Conservation (phyloP, 139 green algal species). For the Chlamydomonas sp. region DNA sequence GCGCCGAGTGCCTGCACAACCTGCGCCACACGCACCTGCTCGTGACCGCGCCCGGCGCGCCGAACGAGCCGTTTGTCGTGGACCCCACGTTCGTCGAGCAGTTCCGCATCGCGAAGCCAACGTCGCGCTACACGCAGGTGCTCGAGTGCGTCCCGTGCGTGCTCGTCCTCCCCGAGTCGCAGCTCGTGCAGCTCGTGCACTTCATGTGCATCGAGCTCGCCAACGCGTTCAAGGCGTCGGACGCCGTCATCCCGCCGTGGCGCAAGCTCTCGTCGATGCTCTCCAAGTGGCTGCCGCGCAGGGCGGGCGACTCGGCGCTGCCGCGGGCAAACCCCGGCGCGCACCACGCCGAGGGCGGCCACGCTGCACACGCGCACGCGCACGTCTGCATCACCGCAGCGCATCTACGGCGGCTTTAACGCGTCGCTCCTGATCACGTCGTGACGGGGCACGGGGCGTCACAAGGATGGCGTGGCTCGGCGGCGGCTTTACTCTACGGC, state of each 20-base stretch:
- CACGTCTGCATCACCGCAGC: not conserved
- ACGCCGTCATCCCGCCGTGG: conserved; percentile 58
- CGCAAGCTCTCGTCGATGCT: conserved; percentile 51
- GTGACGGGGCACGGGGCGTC: no score
- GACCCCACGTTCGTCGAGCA: conserved; percentile 39
- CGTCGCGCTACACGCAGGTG: conserved; percentile 25
- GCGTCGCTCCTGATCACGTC: not conserved
- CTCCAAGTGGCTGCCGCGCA: conserved; percentile 50
- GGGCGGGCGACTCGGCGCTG: conserved; percentile 18
- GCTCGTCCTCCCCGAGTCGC: conserved; percentile 34
- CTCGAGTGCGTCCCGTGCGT: conserved; percentile 30
- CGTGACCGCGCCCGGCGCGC: not conserved
- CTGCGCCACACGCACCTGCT: conserved; percentile 34
- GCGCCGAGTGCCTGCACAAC: conserved; percentile 40
- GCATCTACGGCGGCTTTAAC: conserved; percentile 1
- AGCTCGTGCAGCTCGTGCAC: conserved; percentile 29
- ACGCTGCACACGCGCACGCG: not conserved
- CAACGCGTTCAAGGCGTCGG: conserved; percentile 42
- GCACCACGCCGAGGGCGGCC: no score
- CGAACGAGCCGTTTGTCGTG: no score
- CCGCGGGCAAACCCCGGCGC: not conserved
- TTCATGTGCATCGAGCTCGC: conserved; percentile 57
- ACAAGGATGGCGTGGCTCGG: no score
- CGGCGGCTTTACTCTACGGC: no score
- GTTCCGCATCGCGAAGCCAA: conserved; percentile 40